These are phyloP conservation scores for Epichloe scottii DNA, from an alignment of 2,329 filamentous ascomycete species.

Conservation along the genomic window DNA sequence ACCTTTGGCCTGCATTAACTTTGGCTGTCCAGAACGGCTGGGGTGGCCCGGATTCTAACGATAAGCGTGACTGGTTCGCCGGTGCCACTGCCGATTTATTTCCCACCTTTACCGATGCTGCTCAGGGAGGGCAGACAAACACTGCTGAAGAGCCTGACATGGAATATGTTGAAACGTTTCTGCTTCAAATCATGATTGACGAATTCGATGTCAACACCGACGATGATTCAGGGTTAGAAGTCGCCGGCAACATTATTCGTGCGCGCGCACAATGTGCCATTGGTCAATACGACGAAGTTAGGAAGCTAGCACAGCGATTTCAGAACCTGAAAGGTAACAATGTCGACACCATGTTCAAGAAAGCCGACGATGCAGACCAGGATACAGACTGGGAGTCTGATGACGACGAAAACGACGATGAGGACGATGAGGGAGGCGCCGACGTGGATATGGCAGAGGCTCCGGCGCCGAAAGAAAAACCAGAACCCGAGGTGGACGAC, in stretches of 20 bases:
- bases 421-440: constrained; percentile 40
- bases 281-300: constrained; percentile 54
- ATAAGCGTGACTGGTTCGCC: constrained; percentile 95
- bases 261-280: constrained; percentile 51
- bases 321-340: constrained; percentile 47
- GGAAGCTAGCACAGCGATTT: constrained; percentile 51
- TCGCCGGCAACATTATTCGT: constrained; percentile 61
- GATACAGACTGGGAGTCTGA: constrained; percentile 51
- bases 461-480: constrained; percentile 49
- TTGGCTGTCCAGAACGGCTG: constrained; percentile 79
- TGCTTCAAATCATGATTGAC: constrained; percentile 85
- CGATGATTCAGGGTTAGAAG: constrained; percentile 67
- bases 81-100: constrained; percentile 78
- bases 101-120: constrained; percentile 43
- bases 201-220: constrained; percentile 92
- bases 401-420: constrained; percentile 49
- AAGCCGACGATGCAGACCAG: constrained; percentile 40
- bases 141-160: constrained; percentile 46
- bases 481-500: constrained; percentile 61
- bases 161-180: constrained; percentile 69
- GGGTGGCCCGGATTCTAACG: constrained; percentile 69
- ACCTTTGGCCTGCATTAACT: constrained; percentile 78
- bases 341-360: constrained; percentile 40
- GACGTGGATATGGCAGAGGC: constrained; percentile 61
- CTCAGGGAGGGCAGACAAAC: constrained; percentile 14